Evolutionary conservation across 768 basidiomycete genomes (phyloP).

Genomic region (Podaxis sp.): DNA sequence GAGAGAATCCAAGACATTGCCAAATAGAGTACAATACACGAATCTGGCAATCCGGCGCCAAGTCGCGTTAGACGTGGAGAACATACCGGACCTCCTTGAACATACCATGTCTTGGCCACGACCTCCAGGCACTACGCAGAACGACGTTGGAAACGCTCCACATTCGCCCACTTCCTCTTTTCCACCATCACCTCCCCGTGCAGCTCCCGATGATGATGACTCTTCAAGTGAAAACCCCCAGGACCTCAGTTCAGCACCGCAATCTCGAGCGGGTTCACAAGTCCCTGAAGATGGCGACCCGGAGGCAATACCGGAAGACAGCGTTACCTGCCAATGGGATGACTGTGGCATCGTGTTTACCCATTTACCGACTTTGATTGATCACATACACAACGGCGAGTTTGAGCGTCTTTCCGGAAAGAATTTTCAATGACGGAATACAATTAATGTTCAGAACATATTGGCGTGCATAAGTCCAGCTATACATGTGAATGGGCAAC

Average conservation of each 20-base stretch:
- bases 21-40: slow-evolving; percentile 12
- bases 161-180: slow-evolving; percentile 2
- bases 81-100: slow-evolving; percentile 7
- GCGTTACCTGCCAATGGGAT: slow-evolving; percentile 81
- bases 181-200: slow-evolving; percentile 1
- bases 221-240: slow-evolving; percentile 10
- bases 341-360: slow-evolving; percentile 75
- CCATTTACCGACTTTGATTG: slow-evolving; percentile 72
- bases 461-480: slow-evolving; percentile 79
- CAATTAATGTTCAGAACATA: slow-evolving; percentile 55
- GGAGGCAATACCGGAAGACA: slow-evolving; percentile 40
- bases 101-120: slow-evolving; percentile 9
- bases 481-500: slow-evolving; percentile 91
- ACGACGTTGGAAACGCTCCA: not conserved
- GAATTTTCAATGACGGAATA: slow-evolving; percentile 3
- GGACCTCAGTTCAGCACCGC: slow-evolving; percentile 6
- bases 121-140: not conserved
- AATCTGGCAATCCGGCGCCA: not conserved
- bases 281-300: slow-evolving; percentile 2
- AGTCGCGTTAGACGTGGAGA: not conserved
- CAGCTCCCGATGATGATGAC: not conserved
- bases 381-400: slow-evolving; percentile 82
- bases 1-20: not conserved
- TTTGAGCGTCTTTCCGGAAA: slow-evolving; percentile 12
- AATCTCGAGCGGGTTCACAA: slow-evolving; percentile 8